Conservation (phyloP, 495 filamentous ascomycete species). For the Hypoxylon fragiforme region DNA sequence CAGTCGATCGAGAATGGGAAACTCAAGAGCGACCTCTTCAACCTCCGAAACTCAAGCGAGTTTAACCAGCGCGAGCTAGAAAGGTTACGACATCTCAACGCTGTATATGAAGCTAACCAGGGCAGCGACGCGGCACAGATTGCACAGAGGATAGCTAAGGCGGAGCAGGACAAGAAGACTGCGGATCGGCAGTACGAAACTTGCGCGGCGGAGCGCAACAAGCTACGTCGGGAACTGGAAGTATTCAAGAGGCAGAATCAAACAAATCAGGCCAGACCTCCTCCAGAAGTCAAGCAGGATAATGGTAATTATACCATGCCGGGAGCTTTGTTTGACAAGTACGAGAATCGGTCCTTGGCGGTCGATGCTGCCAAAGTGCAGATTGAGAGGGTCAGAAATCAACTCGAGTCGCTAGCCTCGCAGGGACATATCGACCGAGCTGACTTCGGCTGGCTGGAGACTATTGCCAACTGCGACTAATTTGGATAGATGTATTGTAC, state of each 20-base stretch:
- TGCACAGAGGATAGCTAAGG: neutral
- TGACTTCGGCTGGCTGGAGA: slow-evolving; percentile 13
- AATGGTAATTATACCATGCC: neutral
- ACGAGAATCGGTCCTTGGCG: slow-evolving; percentile 2
- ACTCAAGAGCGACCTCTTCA: slow-evolving; percentile 16
- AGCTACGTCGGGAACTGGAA: slow-evolving; percentile 2
- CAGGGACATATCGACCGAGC: slow-evolving; percentile 28
- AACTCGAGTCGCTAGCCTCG: slow-evolving; percentile 43
- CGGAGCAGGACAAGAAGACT: slow-evolving; percentile 14
- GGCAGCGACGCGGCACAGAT: slow-evolving; percentile 3
- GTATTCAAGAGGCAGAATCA: slow-evolving; percentile 1
- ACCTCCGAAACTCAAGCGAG: slow-evolving; percentile 5
- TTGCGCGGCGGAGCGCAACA: neutral
- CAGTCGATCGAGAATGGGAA: slow-evolving; percentile 1
- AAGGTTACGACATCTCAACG: slow-evolving; percentile 27
- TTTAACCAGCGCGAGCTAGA: slow-evolving; percentile 3
- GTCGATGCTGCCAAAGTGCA: slow-evolving; percentile 6
- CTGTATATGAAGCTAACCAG: slow-evolving; percentile 29
- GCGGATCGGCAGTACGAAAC: slow-evolving; percentile 4
- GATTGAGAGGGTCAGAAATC: slow-evolving; percentile 34
- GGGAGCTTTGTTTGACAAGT: neutral
- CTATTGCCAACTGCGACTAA: slow-evolving; percentile 1
- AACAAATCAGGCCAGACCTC: neutral
- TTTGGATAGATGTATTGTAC: neutral
- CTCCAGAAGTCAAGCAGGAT: neutral